phyloP scores from a whole-genome alignment of 2,329 filamentous ascomycete genomes.

The Aaosphaeria pasadenensis region DNA sequence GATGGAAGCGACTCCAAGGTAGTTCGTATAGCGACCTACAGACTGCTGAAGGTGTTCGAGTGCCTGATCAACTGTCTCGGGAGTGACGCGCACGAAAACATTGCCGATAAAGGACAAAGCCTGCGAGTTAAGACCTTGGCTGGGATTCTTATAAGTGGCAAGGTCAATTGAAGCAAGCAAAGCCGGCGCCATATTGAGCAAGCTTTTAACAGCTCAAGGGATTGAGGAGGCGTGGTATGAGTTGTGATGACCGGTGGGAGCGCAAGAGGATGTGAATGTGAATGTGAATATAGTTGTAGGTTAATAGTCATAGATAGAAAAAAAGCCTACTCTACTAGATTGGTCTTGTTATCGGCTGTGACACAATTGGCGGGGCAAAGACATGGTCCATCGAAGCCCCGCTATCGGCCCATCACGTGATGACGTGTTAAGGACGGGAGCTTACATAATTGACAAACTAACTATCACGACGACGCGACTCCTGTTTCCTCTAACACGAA shows the following conservation, averaged over 20 bases:
- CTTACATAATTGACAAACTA: too few species aligned
- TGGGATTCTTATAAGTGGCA: constrained; percentile 39
- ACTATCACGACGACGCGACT: too few species aligned
- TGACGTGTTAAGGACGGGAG: too few species aligned
- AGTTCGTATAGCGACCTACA: constrained; percentile 58
- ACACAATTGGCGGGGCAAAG: too few species aligned
- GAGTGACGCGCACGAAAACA: constrained; percentile 53
- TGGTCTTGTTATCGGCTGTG: too few species aligned
- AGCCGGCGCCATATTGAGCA: constrained; percentile 40
- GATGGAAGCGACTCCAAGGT: constrained; percentile 73
- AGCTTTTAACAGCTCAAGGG: background rate
- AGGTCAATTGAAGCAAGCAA: constrained; percentile 51
- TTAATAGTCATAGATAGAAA: background rate
- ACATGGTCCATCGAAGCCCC: too few species aligned
- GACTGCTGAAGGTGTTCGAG: constrained; percentile 56
- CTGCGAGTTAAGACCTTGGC: constrained; percentile 51
- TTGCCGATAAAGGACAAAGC: constrained; percentile 57
- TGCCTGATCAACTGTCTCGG: constrained; percentile 46
- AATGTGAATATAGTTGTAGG: background rate
- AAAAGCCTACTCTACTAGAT: background rate
- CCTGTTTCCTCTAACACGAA: too few species aligned
- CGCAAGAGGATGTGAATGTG: too few species aligned
- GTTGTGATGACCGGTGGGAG: background rate
- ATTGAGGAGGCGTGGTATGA: background rate
- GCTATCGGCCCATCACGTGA: too few species aligned